phyloP scores from a whole-genome alignment of 2,329 filamentous ascomycete species.

The Dothideomycetes sp. region DNA sequence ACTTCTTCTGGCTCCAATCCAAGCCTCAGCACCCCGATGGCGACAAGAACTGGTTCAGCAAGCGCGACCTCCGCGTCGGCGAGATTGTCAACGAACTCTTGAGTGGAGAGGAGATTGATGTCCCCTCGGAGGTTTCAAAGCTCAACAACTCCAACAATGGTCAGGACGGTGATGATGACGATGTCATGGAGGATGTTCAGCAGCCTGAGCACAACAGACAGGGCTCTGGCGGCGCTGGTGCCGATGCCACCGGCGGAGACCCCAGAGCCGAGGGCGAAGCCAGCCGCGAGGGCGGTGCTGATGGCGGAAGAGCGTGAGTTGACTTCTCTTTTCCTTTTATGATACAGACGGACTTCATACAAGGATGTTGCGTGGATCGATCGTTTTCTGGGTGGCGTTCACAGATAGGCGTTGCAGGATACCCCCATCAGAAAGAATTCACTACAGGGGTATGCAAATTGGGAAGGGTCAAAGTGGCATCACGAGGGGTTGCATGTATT shows the following conservation, averaged over 20 bases:
- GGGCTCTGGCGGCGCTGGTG: conserved; percentile 70
- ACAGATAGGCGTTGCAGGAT: conserved; percentile 6
- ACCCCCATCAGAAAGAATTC: not conserved
- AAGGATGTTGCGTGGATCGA: too few relatives aligned
- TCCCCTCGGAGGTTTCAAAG: conserved; percentile 56
- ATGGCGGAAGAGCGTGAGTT: conserved; percentile 99
- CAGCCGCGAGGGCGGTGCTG: conserved; percentile 84
- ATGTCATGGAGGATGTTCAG: conserved; percentile 71
- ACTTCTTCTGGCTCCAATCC: conserved; percentile 95
- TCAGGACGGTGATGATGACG: conserved; percentile 51
- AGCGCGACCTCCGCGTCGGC: conserved; percentile 76
- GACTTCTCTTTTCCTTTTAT: not conserved
- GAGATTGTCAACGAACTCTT: conserved; percentile 77
- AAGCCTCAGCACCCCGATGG: conserved; percentile 65
- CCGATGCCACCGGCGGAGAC: conserved; percentile 83
- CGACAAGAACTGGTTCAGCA: conserved; percentile 70
- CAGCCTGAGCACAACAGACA: conserved; percentile 51
- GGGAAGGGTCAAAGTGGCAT: conserved; percentile 1
- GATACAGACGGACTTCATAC: too few relatives aligned
- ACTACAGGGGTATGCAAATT: too few relatives aligned
- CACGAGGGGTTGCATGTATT: conserved; percentile 12
- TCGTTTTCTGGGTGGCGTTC: too few relatives aligned
- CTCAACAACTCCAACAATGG: conserved; percentile 49
- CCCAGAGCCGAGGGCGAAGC: conserved; percentile 81
- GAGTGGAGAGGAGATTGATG: conserved; percentile 81